These are phyloP conservation scores for Bruguiera gymnorhiza DNA, from an alignment of 345 rosid species.

Conservation along the genomic window DNA sequence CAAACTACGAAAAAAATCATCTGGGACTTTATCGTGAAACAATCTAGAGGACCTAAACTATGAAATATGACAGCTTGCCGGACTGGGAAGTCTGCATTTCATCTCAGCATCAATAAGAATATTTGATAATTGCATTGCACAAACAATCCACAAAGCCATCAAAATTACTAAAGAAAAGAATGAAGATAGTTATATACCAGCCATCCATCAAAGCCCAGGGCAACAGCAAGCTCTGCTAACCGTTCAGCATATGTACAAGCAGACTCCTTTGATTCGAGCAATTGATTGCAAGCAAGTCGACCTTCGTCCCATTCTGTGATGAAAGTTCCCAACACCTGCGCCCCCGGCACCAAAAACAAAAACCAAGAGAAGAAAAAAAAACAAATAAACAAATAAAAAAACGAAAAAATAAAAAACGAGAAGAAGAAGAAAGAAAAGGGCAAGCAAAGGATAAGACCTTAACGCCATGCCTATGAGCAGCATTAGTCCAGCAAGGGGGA, in stretches of 20 bases:
- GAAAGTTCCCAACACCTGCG: constrained; percentile 81
- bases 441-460: constrained; percentile 37
- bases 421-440: not conserved
- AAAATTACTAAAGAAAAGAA: not conserved
- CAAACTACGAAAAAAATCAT: too few species aligned
- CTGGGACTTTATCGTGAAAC: too few species aligned
- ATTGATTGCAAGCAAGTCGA: constrained; percentile 42
- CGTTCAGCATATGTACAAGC: constrained; percentile 64
- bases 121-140: not conserved
- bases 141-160: not conserved
- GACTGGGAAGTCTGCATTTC: too few species aligned
- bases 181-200: constrained; percentile 44
- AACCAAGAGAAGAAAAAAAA: too few species aligned
- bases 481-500: constrained; percentile 88
- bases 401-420: too few species aligned
- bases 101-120: too few species aligned
- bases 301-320: constrained; percentile 86
- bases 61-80: too few species aligned
- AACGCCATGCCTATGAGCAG: constrained; percentile 89
- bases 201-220: constrained; percentile 86
- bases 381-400: not conserved
- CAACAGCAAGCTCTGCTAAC: constrained; percentile 64
- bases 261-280: constrained; percentile 67
- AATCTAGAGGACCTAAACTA: too few species aligned
- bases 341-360: too few species aligned